These are phyloP conservation scores for Alternaria panax DNA, from an alignment of 2,329 filamentous ascomycete genomes.

Conservation along the genomic window DNA sequence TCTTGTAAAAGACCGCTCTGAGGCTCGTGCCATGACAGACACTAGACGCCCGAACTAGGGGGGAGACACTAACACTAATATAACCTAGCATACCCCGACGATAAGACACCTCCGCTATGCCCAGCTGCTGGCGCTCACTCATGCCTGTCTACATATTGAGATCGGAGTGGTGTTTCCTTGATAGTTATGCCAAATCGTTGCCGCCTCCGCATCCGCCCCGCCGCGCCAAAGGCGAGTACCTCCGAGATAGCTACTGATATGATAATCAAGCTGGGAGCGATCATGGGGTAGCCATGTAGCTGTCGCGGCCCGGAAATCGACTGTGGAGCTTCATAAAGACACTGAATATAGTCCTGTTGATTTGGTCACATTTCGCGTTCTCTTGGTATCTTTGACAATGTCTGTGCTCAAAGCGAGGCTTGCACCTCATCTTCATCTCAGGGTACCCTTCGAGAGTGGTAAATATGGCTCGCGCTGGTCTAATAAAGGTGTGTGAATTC, in stretches of 20 bases:
- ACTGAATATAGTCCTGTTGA: rapidly evolving
- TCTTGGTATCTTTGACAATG: constrained; percentile 21
- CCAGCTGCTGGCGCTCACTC: not conserved
- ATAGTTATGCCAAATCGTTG: not conserved
- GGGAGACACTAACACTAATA: not conserved
- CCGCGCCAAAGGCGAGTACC: constrained; percentile 29
- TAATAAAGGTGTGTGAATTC: constrained; percentile 50
- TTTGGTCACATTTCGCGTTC: not conserved
- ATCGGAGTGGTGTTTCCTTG: not conserved
- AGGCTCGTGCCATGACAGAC: too few species aligned
- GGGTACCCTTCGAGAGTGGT: constrained; percentile 51
- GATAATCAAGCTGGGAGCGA: not conserved
- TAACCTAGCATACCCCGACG: not conserved
- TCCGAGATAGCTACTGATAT: not conserved
- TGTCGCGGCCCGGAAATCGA: not conserved
- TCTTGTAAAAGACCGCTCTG: too few species aligned
- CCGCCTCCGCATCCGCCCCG: not conserved
- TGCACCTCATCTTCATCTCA: constrained; percentile 48
- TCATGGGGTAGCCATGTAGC: not conserved
- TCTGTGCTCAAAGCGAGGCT: constrained; percentile 49
- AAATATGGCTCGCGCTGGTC: constrained; percentile 57
- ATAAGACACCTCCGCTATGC: constrained; percentile 1
- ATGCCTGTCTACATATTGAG: not conserved
- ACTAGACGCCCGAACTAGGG: too few species aligned
- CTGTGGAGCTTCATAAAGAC: not conserved